Conservation (phyloP, 345 rosid genomes). For the Eucalyptus coolabah region DNA sequence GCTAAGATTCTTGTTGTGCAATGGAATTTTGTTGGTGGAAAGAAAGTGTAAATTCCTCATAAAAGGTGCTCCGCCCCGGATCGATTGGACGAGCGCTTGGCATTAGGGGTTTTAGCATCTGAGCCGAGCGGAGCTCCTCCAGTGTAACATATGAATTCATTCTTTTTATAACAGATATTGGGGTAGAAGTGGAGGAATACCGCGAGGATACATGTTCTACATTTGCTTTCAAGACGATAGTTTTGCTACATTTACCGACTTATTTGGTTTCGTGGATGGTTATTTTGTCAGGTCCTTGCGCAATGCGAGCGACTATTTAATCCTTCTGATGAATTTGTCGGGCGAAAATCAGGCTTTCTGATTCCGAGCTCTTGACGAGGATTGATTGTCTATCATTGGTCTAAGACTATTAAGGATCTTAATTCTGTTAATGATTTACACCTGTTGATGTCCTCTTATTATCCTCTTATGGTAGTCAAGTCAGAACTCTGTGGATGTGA, state of each 20-base stretch:
- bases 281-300: background rate
- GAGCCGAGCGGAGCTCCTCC: background rate
- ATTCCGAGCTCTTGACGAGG: background rate
- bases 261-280: background rate
- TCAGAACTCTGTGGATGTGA: background rate
- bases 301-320: background rate
- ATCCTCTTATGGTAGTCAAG: background rate
- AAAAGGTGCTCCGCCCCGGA: background rate
- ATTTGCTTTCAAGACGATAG: background rate
- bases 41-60: background rate
- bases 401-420: background rate
- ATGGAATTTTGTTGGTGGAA: background rate
- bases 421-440: background rate
- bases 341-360: background rate
- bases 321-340: background rate
- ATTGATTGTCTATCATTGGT: background rate
- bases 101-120: background rate
- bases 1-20: background rate
- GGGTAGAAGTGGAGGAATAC: background rate
- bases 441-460: background rate
- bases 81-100: background rate
- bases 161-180: background rate
- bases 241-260: background rate
- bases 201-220: background rate
- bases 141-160: background rate